A percentile compares a stretch with the other conserved stretches of the same genome.
phyloP scores from a whole-genome alignment of 257 asterid species.

The Petunia secreta region DNA sequence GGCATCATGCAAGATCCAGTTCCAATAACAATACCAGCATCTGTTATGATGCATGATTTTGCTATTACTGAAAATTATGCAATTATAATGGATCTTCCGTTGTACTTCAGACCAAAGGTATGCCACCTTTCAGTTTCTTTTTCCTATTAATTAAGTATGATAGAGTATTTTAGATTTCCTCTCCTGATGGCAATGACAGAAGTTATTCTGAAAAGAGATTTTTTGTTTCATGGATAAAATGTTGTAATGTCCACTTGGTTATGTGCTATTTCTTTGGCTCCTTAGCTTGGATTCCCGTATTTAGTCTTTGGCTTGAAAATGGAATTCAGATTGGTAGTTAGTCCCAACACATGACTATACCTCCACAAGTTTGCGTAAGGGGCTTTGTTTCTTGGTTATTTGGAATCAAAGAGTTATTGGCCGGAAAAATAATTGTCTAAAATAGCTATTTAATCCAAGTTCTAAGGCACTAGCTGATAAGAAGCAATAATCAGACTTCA shows the following conservation, averaged over 20 bases:
- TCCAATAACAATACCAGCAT: slow-evolving; percentile 78
- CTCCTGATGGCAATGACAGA: neutral
- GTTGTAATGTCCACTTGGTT: neutral
- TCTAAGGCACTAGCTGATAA: no score
- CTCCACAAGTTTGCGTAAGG: no score
- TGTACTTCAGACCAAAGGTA: slow-evolving; percentile 86
- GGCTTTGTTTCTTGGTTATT: no score
- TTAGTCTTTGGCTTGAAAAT: neutral
- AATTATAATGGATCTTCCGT: slow-evolving; percentile 89
- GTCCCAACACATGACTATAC: no score
- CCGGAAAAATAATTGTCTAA: no score
- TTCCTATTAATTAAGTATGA: neutral
- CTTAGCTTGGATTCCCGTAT: neutral
- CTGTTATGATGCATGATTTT: slow-evolving; percentile 97
- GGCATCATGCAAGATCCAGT: slow-evolving; percentile 95
- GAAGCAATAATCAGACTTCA: no score
- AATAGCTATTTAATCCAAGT: no score
- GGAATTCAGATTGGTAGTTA: neutral
- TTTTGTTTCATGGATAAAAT: neutral
- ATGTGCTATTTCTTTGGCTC: slow-evolving; percentile 9
- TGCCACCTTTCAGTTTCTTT: slow-evolving; percentile 21
- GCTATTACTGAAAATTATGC: slow-evolving; percentile 98
- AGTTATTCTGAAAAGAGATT: neutral
- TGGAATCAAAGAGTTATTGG: no score
- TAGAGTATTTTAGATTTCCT: neutral